These are phyloP conservation scores for Panus rudis DNA, from an alignment of 768 basidiomycete genomes.

Conservation along the genomic window DNA sequence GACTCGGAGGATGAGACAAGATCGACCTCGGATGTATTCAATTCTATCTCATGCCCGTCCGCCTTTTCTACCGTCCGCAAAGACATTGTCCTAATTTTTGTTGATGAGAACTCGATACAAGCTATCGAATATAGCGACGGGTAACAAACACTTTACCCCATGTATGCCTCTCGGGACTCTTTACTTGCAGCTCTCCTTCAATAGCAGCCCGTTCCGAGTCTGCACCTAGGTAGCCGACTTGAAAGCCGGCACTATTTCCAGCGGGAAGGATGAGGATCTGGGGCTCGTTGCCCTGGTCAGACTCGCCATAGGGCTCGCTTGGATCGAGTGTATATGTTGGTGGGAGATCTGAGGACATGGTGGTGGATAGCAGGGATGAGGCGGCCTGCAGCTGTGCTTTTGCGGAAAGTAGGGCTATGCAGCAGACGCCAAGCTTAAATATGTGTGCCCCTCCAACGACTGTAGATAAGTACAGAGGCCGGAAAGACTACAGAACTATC, in stretches of 20 bases:
- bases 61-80: conserved; percentile 63
- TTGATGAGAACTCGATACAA: conserved; percentile 11
- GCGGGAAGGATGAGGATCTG: conserved; percentile 75
- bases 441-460: no score
- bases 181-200: conserved; percentile 84
- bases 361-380: conserved; percentile 3
- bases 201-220: conserved; percentile 78
- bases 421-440: no score
- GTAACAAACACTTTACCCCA: conserved; percentile 64
- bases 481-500: no score
- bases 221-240: conserved; percentile 80
- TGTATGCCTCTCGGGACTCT: conserved; percentile 49
- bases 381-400: not conserved
- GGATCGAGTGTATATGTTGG: conserved; percentile 21
- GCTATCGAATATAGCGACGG: conserved; percentile 7
- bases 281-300: conserved; percentile 24
- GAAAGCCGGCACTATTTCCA: conserved; percentile 66
- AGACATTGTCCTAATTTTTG: conserved; percentile 46
- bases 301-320: conserved; percentile 6
- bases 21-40: conserved; percentile 48
- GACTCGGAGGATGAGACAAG: conserved; percentile 39
- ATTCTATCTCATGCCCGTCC: conserved; percentile 57
- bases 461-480: no score
- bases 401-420: no score
- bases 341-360: conserved; percentile 20